phyloP scores from a whole-genome alignment of 2,329 filamentous ascomycete species.

The Phyllosticta capitalensis region DNA sequence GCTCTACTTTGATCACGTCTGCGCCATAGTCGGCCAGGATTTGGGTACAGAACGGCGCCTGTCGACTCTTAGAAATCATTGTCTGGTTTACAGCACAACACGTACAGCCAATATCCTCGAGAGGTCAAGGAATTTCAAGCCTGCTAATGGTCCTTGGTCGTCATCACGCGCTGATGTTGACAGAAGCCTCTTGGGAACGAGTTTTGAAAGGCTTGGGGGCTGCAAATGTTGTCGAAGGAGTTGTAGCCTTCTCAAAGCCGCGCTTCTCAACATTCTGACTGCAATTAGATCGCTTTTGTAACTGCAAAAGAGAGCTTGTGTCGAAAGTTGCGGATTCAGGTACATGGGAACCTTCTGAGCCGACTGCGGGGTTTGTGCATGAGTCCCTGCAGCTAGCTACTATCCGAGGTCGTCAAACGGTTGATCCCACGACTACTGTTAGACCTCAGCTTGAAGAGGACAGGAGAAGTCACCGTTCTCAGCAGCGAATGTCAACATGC shows the following conservation, averaged over 20 bases:
- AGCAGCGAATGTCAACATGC: too few species aligned
- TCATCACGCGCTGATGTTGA: background rate
- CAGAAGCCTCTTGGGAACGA: background rate
- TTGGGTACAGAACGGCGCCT: slow-evolving; percentile 13
- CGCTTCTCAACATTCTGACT: background rate
- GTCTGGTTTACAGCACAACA: background rate
- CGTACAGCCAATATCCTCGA: slow-evolving; percentile 6
- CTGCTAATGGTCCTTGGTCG: background rate
- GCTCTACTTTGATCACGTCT: slow-evolving; percentile 34
- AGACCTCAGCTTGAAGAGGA: too few species aligned
- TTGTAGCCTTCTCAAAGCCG: background rate
- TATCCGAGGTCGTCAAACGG: background rate
- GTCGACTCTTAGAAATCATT: background rate
- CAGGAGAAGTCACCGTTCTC: too few species aligned
- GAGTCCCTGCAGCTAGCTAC: background rate
- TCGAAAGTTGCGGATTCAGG: background rate
- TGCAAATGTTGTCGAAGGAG: background rate
- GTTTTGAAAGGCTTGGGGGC: background rate
- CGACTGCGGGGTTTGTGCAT: slow-evolving; percentile 6
- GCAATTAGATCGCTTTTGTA: too few species aligned
- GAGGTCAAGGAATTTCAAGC: slow-evolving; percentile 9
- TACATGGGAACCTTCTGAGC: background rate
- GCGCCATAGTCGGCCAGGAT: slow-evolving; percentile 14
- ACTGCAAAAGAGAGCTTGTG: too few species aligned
- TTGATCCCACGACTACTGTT: too few species aligned